These are phyloP conservation scores for Gracilaria gracilis DNA, from an alignment of 23 red algal species.

Conservation along the genomic window DNA sequence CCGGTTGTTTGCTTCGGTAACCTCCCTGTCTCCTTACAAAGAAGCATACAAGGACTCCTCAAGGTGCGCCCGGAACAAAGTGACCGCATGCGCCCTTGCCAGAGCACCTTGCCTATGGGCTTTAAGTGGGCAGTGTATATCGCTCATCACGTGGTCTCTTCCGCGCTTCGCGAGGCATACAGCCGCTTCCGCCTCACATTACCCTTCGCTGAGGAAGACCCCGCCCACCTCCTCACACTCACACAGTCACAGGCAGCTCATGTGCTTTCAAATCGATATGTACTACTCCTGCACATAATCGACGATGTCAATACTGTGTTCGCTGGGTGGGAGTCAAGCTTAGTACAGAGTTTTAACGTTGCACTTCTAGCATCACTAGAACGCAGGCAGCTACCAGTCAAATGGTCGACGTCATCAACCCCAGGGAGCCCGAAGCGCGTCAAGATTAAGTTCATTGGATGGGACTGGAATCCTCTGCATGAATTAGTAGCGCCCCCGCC, in stretches of 20 bases:
- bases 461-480: constrained; percentile 27
- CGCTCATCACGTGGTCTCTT: constrained; percentile 7
- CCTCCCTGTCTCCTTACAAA: constrained; percentile 1
- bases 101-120: constrained; percentile 14
- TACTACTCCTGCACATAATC: constrained; percentile 23
- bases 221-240: not conserved
- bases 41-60: not conserved
- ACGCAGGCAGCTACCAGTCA: no score
- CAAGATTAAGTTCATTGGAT: constrained; percentile 37
- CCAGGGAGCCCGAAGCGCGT: not conserved
- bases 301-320: constrained; percentile 16
- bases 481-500: no score
- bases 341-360: no score
- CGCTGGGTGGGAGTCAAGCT: not conserved
- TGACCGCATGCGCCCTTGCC: not conserved
- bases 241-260: not conserved
- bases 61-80: not conserved
- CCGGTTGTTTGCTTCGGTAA: not conserved
- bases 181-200: not conserved
- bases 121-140: constrained; percentile 49
- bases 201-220: not conserved
- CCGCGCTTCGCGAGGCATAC: not conserved
- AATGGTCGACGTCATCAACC: constrained; percentile 11
- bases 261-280: not conserved
- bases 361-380: no score